Evolutionary conservation across 2,329 filamentous ascomycete genomes (phyloP), one percentile per base, ranked within the genome.

Genomic region (Fusarium sp.): DNA sequence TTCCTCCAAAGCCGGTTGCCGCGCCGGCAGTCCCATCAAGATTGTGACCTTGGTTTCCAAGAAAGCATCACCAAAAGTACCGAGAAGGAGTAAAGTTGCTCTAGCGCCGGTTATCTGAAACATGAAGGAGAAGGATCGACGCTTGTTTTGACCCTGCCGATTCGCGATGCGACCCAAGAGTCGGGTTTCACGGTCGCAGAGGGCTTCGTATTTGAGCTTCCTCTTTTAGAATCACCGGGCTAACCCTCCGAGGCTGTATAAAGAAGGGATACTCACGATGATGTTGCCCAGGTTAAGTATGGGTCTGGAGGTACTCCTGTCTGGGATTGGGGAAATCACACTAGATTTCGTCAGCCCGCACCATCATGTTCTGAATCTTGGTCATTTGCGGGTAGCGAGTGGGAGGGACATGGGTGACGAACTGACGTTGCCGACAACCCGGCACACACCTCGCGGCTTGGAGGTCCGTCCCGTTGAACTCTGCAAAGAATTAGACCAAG

Each of bases 71-170:
- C 30, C 43, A 46, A 40, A 60, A 51, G 62, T 60, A 40, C 43
- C 53, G 50, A 48, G 48, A 51, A 47, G n/a, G 6, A 30, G 36
- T 46, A 12, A 61, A 66, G 47, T 44, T 27, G 12, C 30, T 11
- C 57, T 62, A 67, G 66, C 66, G 66, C 57, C 67, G 67, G 44
- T 62, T 56, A 70, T 70, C 63, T 70, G 67, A 70, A 71, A 71
- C 67, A 15, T 39, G 41, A 40, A 62, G 54, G 31, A 41, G 23
- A 37, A 36, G 31, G 58, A 64, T 68, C 62, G 60, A 62, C 57
- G 51, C 16, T 43, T 50, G 44, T 50, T 44, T 37, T 7, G 28
- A 31, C 23, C 23, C 23, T 13, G n/a, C 36, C 58, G 44, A 66
- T 66, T 48, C 50, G 43, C 46, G 55, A 50, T 6, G 15, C 23